These are phyloP conservation scores for Aspergillus alliaceus DNA, from an alignment of 2,329 filamentous ascomycete genomes.

Conservation along the genomic window DNA sequence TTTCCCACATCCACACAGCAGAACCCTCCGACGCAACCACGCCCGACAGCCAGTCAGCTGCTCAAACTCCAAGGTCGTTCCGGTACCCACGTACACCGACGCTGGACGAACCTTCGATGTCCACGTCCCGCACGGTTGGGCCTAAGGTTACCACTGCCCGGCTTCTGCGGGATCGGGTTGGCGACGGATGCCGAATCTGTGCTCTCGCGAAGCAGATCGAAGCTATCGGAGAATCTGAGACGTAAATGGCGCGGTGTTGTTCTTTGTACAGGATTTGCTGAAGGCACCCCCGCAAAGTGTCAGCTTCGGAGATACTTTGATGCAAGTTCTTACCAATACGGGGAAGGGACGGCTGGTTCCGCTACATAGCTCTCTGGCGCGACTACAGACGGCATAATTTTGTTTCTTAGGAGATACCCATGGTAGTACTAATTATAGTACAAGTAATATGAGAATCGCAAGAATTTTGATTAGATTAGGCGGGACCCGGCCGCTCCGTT, in stretches of 20 bases:
- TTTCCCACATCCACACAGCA: constrained; percentile 57
- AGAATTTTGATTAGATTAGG: constrained; percentile 4
- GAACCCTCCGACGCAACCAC: constrained; percentile 20
- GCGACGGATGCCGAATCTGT: constrained; percentile 43
- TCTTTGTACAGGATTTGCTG: background rate
- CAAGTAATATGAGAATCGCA: background rate
- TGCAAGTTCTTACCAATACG: background rate
- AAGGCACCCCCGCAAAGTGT: background rate
- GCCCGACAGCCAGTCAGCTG: constrained; percentile 19
- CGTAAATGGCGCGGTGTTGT: background rate
- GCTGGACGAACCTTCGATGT: constrained; percentile 27
- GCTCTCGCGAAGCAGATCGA: constrained; percentile 37
- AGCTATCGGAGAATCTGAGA: constrained; percentile 25
- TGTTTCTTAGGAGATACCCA: constrained; percentile 28
- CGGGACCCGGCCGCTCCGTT: constrained; percentile 4
- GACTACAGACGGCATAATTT: constrained; percentile 14
- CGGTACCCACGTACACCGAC: constrained; percentile 16
- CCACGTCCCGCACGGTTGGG: constrained; percentile 62
- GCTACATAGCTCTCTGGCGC: constrained; percentile 6
- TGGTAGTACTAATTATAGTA: constrained; percentile 17
- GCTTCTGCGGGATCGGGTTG: constrained; percentile 69
- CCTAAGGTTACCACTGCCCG: constrained; percentile 86
- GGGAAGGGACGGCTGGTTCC: constrained; percentile 3
- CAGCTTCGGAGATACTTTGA: background rate
- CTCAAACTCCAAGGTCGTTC: constrained; percentile 24